A percentile compares a stretch with the other conserved stretches of the same genome.
These are phyloP conservation scores for Tolypocladium tropicale DNA, from an alignment of 2,329 filamentous ascomycete species.

Conservation along the genomic window DNA sequence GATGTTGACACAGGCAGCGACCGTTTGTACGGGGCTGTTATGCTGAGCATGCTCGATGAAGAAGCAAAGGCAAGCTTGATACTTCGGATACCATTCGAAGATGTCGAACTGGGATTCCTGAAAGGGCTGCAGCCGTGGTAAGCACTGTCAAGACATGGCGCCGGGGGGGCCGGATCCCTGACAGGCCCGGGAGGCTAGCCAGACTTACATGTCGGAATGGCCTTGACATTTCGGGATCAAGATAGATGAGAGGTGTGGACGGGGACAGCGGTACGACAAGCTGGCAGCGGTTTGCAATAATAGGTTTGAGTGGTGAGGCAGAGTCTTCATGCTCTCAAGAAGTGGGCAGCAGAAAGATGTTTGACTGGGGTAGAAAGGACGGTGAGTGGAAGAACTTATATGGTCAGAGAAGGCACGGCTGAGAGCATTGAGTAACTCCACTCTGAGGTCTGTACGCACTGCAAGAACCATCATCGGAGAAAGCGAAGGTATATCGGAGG, in stretches of 20 bases:
- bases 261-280: not conserved
- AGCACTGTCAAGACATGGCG: not conserved
- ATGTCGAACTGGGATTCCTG: constrained; percentile 57
- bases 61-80: constrained; percentile 81
- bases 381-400: not conserved
- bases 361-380: not conserved
- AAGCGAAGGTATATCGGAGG: not conserved
- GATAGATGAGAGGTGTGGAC: not conserved
- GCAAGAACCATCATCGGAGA: not conserved
- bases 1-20: constrained; percentile 89
- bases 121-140: constrained; percentile 25
- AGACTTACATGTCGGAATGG: constrained; percentile 11
- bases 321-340: not conserved
- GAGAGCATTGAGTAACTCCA: not conserved
- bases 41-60: constrained; percentile 90
- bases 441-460: not conserved
- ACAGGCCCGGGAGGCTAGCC: not conserved
- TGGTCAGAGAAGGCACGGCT: not conserved
- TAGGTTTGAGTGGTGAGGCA: not conserved
- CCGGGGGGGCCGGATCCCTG: not conserved
- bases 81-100: constrained; percentile 86
- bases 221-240: constrained; percentile 5
- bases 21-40: constrained; percentile 69
- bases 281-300: not conserved
- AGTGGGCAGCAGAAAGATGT: not conserved